Evolutionary conservation across 2,329 filamentous ascomycete species (phyloP), one percentile per base, ranked within the genome.

Genomic region (Pseudocercospora musae): DNA sequence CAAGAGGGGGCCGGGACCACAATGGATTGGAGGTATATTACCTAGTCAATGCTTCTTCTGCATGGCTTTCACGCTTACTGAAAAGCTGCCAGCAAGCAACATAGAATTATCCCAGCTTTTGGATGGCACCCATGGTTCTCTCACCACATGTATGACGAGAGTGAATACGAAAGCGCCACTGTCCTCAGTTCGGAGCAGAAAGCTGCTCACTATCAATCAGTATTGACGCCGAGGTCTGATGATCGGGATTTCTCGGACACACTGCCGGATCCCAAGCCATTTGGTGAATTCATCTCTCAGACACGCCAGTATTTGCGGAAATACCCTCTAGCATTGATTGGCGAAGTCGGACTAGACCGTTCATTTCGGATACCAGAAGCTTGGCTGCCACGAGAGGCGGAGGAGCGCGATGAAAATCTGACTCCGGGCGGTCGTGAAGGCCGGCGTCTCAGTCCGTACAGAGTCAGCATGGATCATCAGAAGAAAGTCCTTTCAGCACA

Each of bases 101-200:
- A 79, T 64, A 80, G 79, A 61, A 75, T 88, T 25, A 69, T 94
- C 3, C 89, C 91, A 0, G 86, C 87, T n/a, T 94, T 93, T 76
- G 91, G 91, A 20, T 93, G 90, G 89, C 91, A 95, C 73, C 91
- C 91, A 0, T 95, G 91, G 91, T 94, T 93, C 75, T 89, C 90
- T 0, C 82, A 94, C 74, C 87, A 91, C 67, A 82, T 95, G 70
- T 91, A 87, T 71, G 84, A 88, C 70, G 86, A 91, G 58, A 64
- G 59, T 11, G 70, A 74, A 8, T 72, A 75, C 70, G 68, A 66
- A n/a, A 67, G 68, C 20, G 66, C 70, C 29, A 69, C 68, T 4
- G 58, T 55, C 15, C 73, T 81, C 9, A 70, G 74, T 3, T 77
- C 80, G 55, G 76, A 79, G 7, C 73, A 76, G 10, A 82, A 80